Base-by-base conservation (phyloP, 2,329 filamentous ascomycete genomes). In the Colletotrichum acutatum region DNA sequence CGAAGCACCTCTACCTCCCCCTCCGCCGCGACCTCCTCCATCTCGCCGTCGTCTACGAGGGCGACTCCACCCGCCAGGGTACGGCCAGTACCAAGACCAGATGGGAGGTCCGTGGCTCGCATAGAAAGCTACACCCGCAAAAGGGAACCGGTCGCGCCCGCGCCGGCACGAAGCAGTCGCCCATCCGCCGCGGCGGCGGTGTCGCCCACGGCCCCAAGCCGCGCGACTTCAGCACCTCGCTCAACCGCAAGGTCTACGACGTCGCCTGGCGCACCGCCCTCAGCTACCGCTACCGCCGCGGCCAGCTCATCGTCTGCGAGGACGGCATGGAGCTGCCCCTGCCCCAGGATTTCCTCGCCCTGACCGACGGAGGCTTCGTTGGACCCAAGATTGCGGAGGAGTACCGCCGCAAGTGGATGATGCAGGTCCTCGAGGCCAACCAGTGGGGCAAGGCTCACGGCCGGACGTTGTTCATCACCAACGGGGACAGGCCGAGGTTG, bases 261-360 rank as follows among this genome's bases (percentile, higher is more conserved):
- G 88, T 97, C 78, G 97, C 97, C 11, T 98, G 95, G 94, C 91
- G 97, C 80, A 98, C 94, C 56, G 97, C 97, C 12, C 88, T 99
- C 76, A 97, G 93, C 79, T 97, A 98, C 86, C 91, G 97, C 73
- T 98, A 97, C 84, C 89, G 92, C 76, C 91, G 92, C 76, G 97
- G 95, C 61, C 94, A 98, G 85, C 86, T 99, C 78, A 86, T 98
- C 76, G 90, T 99, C 54, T 92, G 97, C 78, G 92, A 96, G 79
- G 92, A 95, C 79, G 90, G 90, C 53, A 89, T 94, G 84, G 91
- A 95, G 75, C 89, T 98, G 72, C 81, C 83, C 12, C 78, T 90
- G 76, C 88, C 89, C 0, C 79, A 82, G 16, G 87, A 88, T 69
- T 90, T 88, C 76, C 76, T 82, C 28, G 79, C 80, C 34, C 77